A percentile compares a stretch with the other conserved stretches of the same genome.
Conservation (phyloP, 768 basidiomycete genomes). For the Kondoa malvinella region DNA sequence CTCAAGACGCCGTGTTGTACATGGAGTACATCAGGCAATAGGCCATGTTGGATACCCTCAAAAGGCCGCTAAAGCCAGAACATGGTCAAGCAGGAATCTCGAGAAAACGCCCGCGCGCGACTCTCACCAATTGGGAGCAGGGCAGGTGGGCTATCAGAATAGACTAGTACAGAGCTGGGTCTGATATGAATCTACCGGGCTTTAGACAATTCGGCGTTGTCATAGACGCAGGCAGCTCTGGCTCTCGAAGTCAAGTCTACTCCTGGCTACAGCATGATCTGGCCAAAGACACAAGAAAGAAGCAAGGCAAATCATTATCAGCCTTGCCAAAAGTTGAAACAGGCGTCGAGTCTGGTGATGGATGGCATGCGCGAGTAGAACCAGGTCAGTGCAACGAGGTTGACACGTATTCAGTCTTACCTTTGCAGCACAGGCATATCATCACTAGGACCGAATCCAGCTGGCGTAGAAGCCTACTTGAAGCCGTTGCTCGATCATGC, state of each 20-base stretch:
- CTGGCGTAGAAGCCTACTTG: slow-evolving; percentile 56
- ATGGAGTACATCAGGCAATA: too few species aligned
- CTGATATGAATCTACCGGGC: neutral
- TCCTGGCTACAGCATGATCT: slow-evolving; percentile 75
- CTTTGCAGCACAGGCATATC: slow-evolving; percentile 52
- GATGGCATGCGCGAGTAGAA: slow-evolving; percentile 81
- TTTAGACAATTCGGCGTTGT: slow-evolving; percentile 55
- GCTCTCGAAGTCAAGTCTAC: slow-evolving; percentile 88
- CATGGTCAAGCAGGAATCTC: too few species aligned
- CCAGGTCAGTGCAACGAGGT: slow-evolving; percentile 50
- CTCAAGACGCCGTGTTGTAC: too few species aligned
- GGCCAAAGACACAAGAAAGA: slow-evolving; percentile 40
- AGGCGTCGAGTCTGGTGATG: slow-evolving; percentile 59
- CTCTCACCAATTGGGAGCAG: neutral
- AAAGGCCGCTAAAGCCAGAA: too few species aligned
- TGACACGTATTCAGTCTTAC: neutral
- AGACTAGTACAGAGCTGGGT: neutral
- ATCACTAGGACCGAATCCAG: slow-evolving; percentile 52
- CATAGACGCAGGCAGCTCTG: slow-evolving; percentile 96
- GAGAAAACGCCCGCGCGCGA: neutral
- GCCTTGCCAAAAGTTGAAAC: slow-evolving; percentile 75
- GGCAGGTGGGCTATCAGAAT: neutral
- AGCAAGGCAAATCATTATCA: slow-evolving; percentile 38
- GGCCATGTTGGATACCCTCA: too few species aligned
- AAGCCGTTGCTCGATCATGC: slow-evolving; percentile 71